These are phyloP conservation scores for Clarireedia monteithiana DNA, from an alignment of 2,329 filamentous ascomycete genomes.

Conservation along the genomic window DNA sequence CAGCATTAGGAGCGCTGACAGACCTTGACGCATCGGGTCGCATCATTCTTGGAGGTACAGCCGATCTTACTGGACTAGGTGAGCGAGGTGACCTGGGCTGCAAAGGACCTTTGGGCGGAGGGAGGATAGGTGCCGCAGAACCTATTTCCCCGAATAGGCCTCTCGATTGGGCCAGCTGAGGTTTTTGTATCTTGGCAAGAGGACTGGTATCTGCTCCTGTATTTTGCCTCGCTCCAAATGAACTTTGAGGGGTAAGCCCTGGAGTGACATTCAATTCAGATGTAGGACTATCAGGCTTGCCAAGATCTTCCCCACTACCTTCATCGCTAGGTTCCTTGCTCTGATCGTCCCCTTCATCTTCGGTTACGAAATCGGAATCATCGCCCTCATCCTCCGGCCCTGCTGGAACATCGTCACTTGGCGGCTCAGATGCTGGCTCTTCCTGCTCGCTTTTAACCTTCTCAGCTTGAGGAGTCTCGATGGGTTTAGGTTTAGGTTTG, in stretches of 20 bases:
- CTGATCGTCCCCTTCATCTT: constrained; percentile 35
- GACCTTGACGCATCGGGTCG: constrained; percentile 46
- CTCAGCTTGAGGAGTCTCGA: constrained; percentile 5
- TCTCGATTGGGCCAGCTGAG: constrained; percentile 32
- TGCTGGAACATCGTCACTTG: constrained; percentile 24
- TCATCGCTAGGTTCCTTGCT: constrained; percentile 41
- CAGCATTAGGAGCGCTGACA: constrained; percentile 52
- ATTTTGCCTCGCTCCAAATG: constrained; percentile 44
- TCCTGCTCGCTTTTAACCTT: constrained; percentile 9
- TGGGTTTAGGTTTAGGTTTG: constrained; percentile 15
- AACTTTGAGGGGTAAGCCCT: constrained; percentile 49
- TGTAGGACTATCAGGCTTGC: constrained; percentile 53
- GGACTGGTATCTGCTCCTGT: constrained; percentile 27
- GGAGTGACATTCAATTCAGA: constrained; percentile 39
- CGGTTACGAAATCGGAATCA: constrained; percentile 21
- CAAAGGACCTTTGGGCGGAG: constrained; percentile 39
- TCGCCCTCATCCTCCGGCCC: constrained; percentile 28
- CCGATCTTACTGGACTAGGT: constrained; percentile 60
- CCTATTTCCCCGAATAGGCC: constrained; percentile 48
- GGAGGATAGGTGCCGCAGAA: constrained; percentile 46
- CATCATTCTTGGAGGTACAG: constrained; percentile 42
- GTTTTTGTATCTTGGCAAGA: constrained; percentile 40
- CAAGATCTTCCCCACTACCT: constrained; percentile 57
- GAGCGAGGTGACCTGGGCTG: constrained; percentile 64
- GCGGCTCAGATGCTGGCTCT: constrained; percentile 18